Evolutionary conservation across 2,329 filamentous ascomycete species (phyloP), one percentile per base, ranked within the genome.

Genomic region (Phialophora expanda): DNA sequence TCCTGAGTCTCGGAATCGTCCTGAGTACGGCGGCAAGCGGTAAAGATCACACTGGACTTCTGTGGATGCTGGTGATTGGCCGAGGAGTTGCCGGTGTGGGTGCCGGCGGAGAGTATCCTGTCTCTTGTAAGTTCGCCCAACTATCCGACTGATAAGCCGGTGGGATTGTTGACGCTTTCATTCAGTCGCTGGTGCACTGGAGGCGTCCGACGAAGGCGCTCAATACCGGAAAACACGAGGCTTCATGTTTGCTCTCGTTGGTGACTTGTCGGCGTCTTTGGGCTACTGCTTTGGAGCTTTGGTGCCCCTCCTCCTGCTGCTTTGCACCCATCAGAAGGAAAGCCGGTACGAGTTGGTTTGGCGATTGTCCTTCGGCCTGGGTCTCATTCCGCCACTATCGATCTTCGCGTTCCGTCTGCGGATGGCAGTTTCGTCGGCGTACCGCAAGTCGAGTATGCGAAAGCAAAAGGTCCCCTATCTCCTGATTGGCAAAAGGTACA

Each of bases 201-300:
- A 34, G 32, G 32, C 32, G 11, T 34, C 32, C 32, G 32, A 34
- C 32, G 32, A 34, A 34, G 32, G 32, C 32, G 32, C 32, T 70
- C 70, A 74, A 14, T 77, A 80, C 58, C 79, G 83, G 44, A 82
- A 82, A 65, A 78, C 78, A 41, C 77, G 84, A 44, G 84, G 85
- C 3, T 84, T 86, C 74, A 82, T 86, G 72, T 85, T 87, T 64
- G 83, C 84, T n/a, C 80, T 86, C 77, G 77, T 85, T 12, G 79
- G 81, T 1, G 81, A 86, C 69, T 74, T 86, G 5, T 82, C 84
- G 0, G 77, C 80, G 1, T 81, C 80, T 1, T 73, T 86, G 9
- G 84, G 84, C 0, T 85, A 84, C 67, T 80, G 84, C 3, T 83
- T 80, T 72, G 81, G 78, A 4, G 81, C 81, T 0, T 73, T 85